These are phyloP conservation scores for Mariannaea sp. DNA, from an alignment of 2,329 filamentous ascomycete genomes.

Conservation along the genomic window DNA sequence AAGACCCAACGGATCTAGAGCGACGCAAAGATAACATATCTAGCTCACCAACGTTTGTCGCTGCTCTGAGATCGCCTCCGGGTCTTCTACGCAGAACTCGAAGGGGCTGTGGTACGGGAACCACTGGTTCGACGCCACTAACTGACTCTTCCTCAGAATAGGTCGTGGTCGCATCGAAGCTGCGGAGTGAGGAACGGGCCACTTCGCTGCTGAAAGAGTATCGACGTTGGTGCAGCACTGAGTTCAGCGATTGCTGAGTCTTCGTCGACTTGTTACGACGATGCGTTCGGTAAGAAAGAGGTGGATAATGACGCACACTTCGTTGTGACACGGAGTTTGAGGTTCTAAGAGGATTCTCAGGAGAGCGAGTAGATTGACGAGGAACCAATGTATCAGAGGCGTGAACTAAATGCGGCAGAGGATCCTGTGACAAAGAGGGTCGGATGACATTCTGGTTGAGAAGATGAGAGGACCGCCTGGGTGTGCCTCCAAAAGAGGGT, in stretches of 20 bases:
- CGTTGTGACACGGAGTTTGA: slow-evolving; percentile 38
- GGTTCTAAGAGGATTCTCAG: slow-evolving; percentile 42
- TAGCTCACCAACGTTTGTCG: slow-evolving; percentile 66
- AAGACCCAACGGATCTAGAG: slow-evolving; percentile 62
- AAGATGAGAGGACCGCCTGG: slow-evolving; percentile 60
- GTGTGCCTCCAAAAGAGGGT: slow-evolving; percentile 45
- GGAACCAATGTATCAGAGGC: slow-evolving; percentile 50
- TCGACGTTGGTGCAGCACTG: slow-evolving; percentile 58
- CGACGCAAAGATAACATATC: slow-evolving; percentile 55
- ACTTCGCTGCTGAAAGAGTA: slow-evolving; percentile 65
- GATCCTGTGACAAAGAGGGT: slow-evolving; percentile 44
- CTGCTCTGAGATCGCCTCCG: slow-evolving; percentile 75
- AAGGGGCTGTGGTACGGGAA: slow-evolving; percentile 55
- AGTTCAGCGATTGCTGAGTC: slow-evolving; percentile 55
- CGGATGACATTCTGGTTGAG: slow-evolving; percentile 53
- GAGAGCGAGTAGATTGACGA: slow-evolving; percentile 34
- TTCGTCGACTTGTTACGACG: slow-evolving; percentile 53
- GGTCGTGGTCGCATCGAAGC: slow-evolving; percentile 63
- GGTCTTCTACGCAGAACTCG: slow-evolving; percentile 72
- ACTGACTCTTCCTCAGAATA: slow-evolving; percentile 56
- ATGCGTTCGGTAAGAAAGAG: slow-evolving; percentile 45
- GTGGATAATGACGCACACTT: slow-evolving; percentile 37
- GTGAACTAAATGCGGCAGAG: slow-evolving; percentile 54
- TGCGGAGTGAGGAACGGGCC: slow-evolving; percentile 57
- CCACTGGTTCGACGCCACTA: slow-evolving; percentile 47